Base-by-base conservation (phyloP, 768 basidiomycete genomes). In the Agrocybe praecox region DNA sequence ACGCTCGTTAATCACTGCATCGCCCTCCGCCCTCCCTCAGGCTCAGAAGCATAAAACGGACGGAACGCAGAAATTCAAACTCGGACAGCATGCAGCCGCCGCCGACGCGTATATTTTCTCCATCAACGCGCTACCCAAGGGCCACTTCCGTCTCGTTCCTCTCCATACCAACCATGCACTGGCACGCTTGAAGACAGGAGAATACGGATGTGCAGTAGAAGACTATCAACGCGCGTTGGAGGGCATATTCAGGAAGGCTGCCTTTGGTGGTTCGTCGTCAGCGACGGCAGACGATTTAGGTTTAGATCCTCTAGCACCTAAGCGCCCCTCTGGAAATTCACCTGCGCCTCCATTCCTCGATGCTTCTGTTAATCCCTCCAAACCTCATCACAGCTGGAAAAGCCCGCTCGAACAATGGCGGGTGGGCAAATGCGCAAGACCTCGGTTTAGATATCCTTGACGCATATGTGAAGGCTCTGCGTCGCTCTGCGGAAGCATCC, bases 1-100 rank as follows among this genome's bases (percentile, higher is more conserved):
- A n/a, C 64, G 65, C 32, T 69, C 65, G 43, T 66, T 78, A 10
- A 64, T 76, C 8, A 65, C 82, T 6, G 82, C 87, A 1, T 68
- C 88, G 0, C 54, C 80, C 0, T 66, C 82, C 7, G 73, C 78
- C 8, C 70, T 94, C 6, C 64, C 82, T n/a, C 58, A 75, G 1
- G 86, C 87, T 0, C 66, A 74, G 1, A 67, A 79, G 24, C 83
- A 89, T 66, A 94, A 92, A 65, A 71, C 81, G 0, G 70, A 74
- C 0, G 96, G 93, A 8, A 88, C 89, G 15, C 86, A 85, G 18
- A 81, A 85, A 62, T 96, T 92, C 83, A 97, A 94, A 70, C 87
- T 97, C 9, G 96, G 96, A 1, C 89, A 90, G 52, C 97, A 90
- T 72, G 85, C 85, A 11, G 87, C 89, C 29, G 93, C 96, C 9